Conservation (phyloP, 768 basidiomycete genomes). For the Gymnopilus junonius region DNA sequence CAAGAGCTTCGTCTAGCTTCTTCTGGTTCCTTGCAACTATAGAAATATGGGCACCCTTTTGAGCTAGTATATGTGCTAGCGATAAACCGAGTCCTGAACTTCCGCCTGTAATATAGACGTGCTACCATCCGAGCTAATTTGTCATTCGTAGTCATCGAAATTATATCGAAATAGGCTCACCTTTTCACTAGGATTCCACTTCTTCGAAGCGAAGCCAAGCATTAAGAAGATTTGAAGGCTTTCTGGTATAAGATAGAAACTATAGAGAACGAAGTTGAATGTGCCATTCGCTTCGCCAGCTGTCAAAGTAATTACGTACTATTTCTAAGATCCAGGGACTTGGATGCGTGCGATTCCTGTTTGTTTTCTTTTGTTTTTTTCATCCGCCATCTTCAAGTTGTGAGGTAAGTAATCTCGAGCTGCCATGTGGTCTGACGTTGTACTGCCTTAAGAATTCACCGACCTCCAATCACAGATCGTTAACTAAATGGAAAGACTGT, state of each 20-base stretch:
- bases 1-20: slow-evolving; percentile 63
- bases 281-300: no score
- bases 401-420: not conserved
- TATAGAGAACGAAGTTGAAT: no score
- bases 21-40: slow-evolving; percentile 80
- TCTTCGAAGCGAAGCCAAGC: slow-evolving; percentile 34
- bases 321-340: no score
- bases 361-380: no score
- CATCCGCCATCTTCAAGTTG: not conserved
- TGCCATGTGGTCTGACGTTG: no score
- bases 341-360: no score
- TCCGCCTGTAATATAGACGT: slow-evolving; percentile 86
- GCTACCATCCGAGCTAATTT: slow-evolving; percentile 46
- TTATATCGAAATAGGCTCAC: slow-evolving; percentile 26
- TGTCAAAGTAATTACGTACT: no score
- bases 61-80: slow-evolving; percentile 66
- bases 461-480: no score
- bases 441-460: no score
- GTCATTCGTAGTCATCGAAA: not conserved
- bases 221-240: not conserved
- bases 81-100: slow-evolving; percentile 81
- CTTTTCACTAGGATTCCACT: slow-evolving; percentile 56
- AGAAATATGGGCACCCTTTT: slow-evolving; percentile 78
- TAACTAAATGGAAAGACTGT: no score
- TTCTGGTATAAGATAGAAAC: no score